Conservation (phyloP, 75 land plant genomes). For the Chamaecyparis obtusa region DNA sequence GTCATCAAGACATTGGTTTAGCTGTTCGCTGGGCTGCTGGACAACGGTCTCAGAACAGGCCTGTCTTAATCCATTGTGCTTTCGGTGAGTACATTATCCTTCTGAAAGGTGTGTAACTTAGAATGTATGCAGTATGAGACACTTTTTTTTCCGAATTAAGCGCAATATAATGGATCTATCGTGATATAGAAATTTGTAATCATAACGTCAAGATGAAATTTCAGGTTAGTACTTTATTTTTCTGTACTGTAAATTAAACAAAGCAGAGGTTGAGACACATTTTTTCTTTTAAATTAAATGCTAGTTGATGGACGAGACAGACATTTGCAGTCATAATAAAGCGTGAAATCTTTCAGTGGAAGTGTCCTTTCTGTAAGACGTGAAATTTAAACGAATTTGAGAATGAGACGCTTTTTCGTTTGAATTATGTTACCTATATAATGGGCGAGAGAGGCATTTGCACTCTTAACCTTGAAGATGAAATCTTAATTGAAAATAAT, state of each 20-base stretch:
- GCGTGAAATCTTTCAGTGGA: too few species aligned
- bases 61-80: slow-evolving; percentile 80
- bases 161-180: not conserved
- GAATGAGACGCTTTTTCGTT: too few species aligned
- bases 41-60: slow-evolving; percentile 44
- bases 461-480: not conserved
- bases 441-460: not conserved
- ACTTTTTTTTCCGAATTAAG: not conserved
- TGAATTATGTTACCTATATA: too few species aligned
- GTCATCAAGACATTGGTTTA: slow-evolving; percentile 54
- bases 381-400: too few species aligned
- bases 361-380: too few species aligned
- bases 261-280: too few species aligned
- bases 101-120: not conserved
- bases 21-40: slow-evolving; percentile 80
- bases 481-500: not conserved
- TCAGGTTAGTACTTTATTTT: too few species aligned
- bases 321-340: not conserved
- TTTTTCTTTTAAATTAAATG: too few species aligned
- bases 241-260: too few species aligned
- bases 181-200: not conserved
- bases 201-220: not conserved
- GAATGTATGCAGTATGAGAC: not conserved
- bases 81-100: slow-evolving; percentile 45
- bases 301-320: not conserved